Percentiles rank a stretch among this genome's conserved stretches.
These are phyloP conservation scores for Voacanga thouarsii DNA, from an alignment of 257 asterid species.

Conservation along the genomic window DNA sequence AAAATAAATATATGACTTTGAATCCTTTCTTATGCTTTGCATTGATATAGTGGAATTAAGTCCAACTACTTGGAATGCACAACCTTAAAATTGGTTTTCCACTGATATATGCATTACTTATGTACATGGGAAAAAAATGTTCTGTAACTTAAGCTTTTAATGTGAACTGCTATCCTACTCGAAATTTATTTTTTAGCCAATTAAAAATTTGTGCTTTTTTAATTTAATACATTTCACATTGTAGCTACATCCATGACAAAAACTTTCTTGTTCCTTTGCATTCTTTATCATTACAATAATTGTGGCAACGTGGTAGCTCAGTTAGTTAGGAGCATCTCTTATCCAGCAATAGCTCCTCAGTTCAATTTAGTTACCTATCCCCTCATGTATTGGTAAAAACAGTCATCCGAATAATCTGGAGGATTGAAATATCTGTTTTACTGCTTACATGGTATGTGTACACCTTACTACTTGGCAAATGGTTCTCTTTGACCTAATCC, in stretches of 20 bases:
- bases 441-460: background rate
- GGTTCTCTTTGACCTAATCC: slow-evolving; percentile 5
- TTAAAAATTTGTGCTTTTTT: too few relatives aligned
- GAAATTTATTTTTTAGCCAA: background rate
- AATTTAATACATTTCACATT: too few relatives aligned
- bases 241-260: background rate
- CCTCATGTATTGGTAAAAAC: too few relatives aligned
- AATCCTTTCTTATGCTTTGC: too few relatives aligned
- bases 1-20: too few relatives aligned
- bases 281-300: background rate
- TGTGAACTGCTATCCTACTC: background rate
- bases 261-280: background rate
- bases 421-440: background rate
- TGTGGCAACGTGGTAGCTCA: too few relatives aligned
- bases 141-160: background rate
- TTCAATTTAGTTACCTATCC: too few relatives aligned
- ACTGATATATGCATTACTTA: background rate
- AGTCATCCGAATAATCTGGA: background rate
- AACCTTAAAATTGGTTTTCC: background rate
- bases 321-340: too few relatives aligned
- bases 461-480: slow-evolving; percentile 1
- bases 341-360: too few relatives aligned
- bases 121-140: background rate
- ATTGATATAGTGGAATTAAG: too few relatives aligned
- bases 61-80: background rate